Percentiles rank a stretch among this genome's conserved stretches.
Evolutionary conservation across 2,329 filamentous ascomycete species (phyloP).

Genomic region (Grosmannia serpens): DNA sequence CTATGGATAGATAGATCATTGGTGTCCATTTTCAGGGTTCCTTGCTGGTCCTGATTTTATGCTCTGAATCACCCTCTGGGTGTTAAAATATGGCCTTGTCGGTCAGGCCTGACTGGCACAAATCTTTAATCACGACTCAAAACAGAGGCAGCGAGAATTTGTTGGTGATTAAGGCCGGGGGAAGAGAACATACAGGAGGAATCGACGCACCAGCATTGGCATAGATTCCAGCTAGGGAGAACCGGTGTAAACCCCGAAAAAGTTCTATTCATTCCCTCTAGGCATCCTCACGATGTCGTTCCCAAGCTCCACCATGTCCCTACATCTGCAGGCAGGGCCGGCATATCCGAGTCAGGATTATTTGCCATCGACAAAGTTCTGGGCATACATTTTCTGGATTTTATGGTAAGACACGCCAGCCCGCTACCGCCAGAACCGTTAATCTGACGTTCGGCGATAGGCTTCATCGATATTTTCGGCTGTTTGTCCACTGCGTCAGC

Average conservation of each 20-base stretch:
- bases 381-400: slow-evolving; percentile 28
- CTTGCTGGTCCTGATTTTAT: background rate
- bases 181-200: background rate
- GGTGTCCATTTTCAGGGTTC: background rate
- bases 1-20: background rate
- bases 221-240: background rate
- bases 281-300: slow-evolving; percentile 3
- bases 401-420: slow-evolving; percentile 29
- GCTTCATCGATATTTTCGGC: slow-evolving; percentile 76
- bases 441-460: slow-evolving; percentile 29
- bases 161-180: background rate
- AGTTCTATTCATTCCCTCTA: background rate
- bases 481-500: slow-evolving; percentile 73
- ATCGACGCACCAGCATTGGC: background rate
- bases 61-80: background rate
- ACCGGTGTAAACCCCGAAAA: background rate
- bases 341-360: slow-evolving; percentile 15
- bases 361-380: slow-evolving; percentile 32
- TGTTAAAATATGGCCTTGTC: slow-evolving; percentile 6
- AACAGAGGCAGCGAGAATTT: background rate
- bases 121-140: background rate
- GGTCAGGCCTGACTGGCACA: slow-evolving; percentile 10
- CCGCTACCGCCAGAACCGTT: background rate
- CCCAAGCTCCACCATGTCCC: background rate
- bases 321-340: background rate